Conservation (phyloP, 129 eudicot genomes). For the Escallonia herrerae region DNA sequence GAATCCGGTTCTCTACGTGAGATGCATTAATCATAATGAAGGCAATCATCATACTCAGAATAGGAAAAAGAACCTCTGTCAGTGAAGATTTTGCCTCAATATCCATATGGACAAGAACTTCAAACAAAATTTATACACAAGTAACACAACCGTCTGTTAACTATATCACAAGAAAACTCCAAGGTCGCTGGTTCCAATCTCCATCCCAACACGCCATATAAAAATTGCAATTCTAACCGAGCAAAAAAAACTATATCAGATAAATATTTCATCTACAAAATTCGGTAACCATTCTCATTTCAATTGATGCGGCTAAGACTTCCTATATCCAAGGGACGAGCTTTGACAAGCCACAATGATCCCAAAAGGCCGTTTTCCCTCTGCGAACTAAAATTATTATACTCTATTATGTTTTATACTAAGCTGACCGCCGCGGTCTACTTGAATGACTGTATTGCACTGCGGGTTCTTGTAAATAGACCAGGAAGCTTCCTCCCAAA, state of each 20-base stretch:
- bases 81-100: too few species aligned
- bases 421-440: conserved; percentile 1
- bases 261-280: not conserved
- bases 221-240: not conserved
- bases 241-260: not conserved
- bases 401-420: too few species aligned
- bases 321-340: not conserved
- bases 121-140: not conserved
- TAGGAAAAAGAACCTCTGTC: too few species aligned
- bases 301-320: not conserved
- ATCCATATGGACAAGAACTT: too few species aligned
- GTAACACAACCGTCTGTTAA: too few species aligned
- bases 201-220: not conserved
- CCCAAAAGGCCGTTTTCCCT: not conserved
- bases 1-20: too few species aligned
- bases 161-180: not conserved
- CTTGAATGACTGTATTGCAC: conserved; percentile 33
- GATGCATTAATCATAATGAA: too few species aligned
- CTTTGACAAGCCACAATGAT: not conserved
- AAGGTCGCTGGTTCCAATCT: not conserved
- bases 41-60: too few species aligned
- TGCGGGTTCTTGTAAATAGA: conserved; percentile 39
- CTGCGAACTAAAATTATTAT: not conserved
- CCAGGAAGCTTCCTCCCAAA: conserved; percentile 35
- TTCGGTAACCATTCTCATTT: not conserved